These are phyloP conservation scores for Spiromastix sp. DNA, from an alignment of 2,329 filamentous ascomycete genomes.

Conservation along the genomic window DNA sequence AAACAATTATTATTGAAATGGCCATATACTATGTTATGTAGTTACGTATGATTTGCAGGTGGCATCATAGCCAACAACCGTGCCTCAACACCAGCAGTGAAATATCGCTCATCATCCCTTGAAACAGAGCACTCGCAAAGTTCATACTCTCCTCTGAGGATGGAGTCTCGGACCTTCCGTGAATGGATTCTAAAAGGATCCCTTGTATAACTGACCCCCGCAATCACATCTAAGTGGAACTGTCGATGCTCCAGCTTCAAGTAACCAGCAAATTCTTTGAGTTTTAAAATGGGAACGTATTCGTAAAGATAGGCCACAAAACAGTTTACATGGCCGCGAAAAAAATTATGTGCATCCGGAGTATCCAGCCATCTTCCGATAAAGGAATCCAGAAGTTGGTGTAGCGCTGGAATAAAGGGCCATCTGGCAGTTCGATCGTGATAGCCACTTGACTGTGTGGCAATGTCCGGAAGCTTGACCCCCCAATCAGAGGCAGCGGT, in stretches of 20 bases:
- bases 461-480: conserved; percentile 10
- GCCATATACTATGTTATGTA: too few species aligned
- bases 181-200: conserved; percentile 15
- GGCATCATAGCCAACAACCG: conserved; percentile 8
- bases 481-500: conserved; percentile 12
- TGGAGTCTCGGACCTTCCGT: conserved; percentile 9
- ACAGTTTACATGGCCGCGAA: conserved; percentile 7
- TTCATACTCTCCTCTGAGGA: conserved; percentile 10
- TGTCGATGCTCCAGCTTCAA: conserved; percentile 13
- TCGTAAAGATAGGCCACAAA: conserved; percentile 12
- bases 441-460: conserved; percentile 7
- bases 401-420: conserved; percentile 9
- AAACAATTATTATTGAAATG: too few species aligned
- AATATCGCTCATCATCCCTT: conserved; percentile 9
- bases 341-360: conserved; percentile 7
- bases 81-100: conserved; percentile 9
- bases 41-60: conserved; percentile 7
- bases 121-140: conserved; percentile 10
- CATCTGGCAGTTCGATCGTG: conserved; percentile 6
- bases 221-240: conserved; percentile 12
- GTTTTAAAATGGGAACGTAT: conserved; percentile 11
- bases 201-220: conserved; percentile 16
- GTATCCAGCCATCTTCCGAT: conserved; percentile 13
- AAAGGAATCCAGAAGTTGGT: conserved; percentile 13
- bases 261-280: conserved; percentile 11